phyloP scores from a whole-genome alignment of 2,329 filamentous ascomycete genomes.

The Penicillium sp. region DNA sequence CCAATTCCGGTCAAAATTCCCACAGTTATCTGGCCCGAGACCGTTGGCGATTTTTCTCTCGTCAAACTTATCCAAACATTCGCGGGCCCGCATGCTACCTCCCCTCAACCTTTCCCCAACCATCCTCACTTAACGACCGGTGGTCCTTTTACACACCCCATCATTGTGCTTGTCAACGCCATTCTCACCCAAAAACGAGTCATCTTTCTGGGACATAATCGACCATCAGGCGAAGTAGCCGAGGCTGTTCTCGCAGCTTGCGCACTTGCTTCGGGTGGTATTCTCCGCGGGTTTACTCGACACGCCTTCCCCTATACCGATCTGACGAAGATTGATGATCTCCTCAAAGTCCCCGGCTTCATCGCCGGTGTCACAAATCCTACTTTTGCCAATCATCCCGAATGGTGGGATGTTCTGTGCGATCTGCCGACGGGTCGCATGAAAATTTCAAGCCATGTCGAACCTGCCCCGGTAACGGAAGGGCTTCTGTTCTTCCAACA shows the following conservation, averaged over 20 bases:
- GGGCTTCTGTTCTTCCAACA: constrained; percentile 86
- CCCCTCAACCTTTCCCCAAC: constrained; percentile 78
- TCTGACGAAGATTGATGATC: constrained; percentile 94
- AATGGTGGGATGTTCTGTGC: constrained; percentile 98
- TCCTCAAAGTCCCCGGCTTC: constrained; percentile 94
- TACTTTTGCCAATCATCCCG: constrained; percentile 88
- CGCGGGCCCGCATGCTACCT: constrained; percentile 76
- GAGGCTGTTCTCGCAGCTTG: constrained; percentile 98
- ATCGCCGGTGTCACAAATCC: constrained; percentile 98
- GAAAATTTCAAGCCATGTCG: constrained; percentile 89
- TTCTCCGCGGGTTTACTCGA: constrained; percentile 90
- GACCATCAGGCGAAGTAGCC: constrained; percentile 92
- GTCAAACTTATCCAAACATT: constrained; percentile 98
- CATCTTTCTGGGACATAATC: constrained; percentile 93
- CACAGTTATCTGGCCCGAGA: constrained; percentile 89
- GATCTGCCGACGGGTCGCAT: constrained; percentile 89
- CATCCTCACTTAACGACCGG: constrained; percentile 94
- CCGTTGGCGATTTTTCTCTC: constrained; percentile 94
- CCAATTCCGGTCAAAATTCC: constrained; percentile 97
- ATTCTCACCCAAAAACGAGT: constrained; percentile 94
- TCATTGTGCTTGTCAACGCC: constrained; percentile 92
- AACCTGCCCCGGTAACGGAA: constrained; percentile 77
- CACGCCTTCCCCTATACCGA: constrained; percentile 98
- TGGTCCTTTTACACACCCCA: constrained; percentile 85
- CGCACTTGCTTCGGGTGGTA: constrained; percentile 85